A percentile compares a stretch with the other conserved stretches of the same genome.
These are phyloP conservation scores for Phalaenopsis equestris DNA, from an alignment of 106 monocot genomes.

Conservation along the genomic window DNA sequence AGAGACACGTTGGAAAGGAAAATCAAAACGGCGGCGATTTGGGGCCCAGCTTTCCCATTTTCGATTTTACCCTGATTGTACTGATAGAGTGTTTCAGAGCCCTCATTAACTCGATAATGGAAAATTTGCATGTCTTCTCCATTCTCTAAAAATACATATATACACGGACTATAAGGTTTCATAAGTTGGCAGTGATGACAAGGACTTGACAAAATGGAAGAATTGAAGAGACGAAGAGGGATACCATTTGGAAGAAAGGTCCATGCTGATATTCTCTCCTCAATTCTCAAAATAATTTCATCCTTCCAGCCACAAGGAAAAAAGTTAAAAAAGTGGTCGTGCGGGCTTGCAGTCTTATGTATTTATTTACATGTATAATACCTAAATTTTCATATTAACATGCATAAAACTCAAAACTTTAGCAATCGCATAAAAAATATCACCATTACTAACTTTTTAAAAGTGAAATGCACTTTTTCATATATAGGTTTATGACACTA, in stretches of 20 bases:
- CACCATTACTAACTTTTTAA: too few species aligned
- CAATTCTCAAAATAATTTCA: conserved; percentile 47
- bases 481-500: too few species aligned
- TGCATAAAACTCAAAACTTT: too few species aligned
- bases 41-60: conserved; percentile 15
- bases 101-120: conserved; percentile 25
- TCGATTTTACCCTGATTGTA: conserved; percentile 14
- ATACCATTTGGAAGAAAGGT: conserved; percentile 74
- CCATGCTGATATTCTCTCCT: conserved; percentile 60
- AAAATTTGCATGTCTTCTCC: conserved; percentile 48
- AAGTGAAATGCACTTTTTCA: too few species aligned
- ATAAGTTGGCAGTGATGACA: background rate
- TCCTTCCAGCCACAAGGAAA: conserved; percentile 32
- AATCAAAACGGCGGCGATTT: conserved; percentile 39
- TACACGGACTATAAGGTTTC: background rate
- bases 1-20: conserved; percentile 47
- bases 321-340: background rate
- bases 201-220: background rate
- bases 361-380: too few species aligned
- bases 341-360: too few species aligned
- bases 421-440: too few species aligned
- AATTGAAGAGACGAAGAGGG: background rate
- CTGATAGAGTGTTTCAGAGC: conserved; percentile 14
- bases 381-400: too few species aligned
- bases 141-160: conserved; percentile 28